Evolutionary conservation across 2,329 filamentous ascomycete genomes (phyloP).

Genomic region (Fusarium udum): DNA sequence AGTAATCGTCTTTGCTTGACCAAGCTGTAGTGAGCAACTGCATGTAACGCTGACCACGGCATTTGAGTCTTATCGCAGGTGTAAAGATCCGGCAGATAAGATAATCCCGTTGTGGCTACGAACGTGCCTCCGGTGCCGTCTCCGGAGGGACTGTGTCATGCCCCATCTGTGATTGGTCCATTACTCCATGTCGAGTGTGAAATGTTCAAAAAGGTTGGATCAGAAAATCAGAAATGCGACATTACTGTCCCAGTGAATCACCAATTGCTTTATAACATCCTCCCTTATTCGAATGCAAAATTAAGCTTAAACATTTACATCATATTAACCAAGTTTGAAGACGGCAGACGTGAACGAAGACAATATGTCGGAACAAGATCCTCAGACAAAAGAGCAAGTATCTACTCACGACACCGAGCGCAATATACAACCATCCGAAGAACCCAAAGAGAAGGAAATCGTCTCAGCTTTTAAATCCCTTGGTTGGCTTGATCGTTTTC

Average conservation of each 20-base stretch:
- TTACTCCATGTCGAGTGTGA: background rate
- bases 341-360: background rate
- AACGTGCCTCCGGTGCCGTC: background rate
- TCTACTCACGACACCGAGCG: conserved; percentile 16
- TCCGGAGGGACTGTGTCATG: conserved; percentile 37
- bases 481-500: conserved; percentile 68
- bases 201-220: background rate
- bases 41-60: background rate
- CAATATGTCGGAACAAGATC: background rate
- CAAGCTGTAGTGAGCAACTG: background rate
- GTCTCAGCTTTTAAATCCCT: conserved; percentile 63
- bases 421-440: background rate
- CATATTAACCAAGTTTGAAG: background rate
- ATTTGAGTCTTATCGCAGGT: background rate
- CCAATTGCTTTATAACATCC: accelerated
- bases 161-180: conserved; percentile 33
- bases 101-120: background rate
- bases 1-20: background rate
- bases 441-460: background rate
- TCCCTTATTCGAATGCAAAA: background rate
- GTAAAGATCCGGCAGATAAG: background rate
- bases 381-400: background rate
- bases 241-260: background rate
- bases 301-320: background rate
- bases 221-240: background rate